Conservation (phyloP, 163 green algal species). For the Scenedesmus sp. region DNA sequence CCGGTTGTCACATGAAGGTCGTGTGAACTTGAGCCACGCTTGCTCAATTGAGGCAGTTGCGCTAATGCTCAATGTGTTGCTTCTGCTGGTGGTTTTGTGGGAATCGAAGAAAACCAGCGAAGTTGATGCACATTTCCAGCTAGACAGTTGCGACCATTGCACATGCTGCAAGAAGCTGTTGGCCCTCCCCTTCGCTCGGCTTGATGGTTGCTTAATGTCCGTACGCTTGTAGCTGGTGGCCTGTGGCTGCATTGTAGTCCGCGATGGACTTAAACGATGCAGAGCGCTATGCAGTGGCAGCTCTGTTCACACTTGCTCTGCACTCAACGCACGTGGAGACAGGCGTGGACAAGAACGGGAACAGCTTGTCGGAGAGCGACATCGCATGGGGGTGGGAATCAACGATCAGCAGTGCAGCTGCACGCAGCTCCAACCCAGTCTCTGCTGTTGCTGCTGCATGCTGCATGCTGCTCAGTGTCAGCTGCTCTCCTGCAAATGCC, state of each 20-base stretch:
- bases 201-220: background rate
- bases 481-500: background rate
- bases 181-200: background rate
- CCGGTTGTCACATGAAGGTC: background rate
- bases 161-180: background rate
- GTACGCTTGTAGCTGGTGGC: background rate
- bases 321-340: constrained; percentile 75
- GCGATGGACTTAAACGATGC: constrained; percentile 58
- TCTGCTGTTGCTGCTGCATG: background rate
- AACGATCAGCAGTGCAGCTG: background rate
- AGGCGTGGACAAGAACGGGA: constrained; percentile 58
- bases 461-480: background rate
- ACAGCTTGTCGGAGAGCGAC: constrained; percentile 13
- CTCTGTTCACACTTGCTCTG: constrained; percentile 85
- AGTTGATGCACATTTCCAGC: background rate
- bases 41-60: background rate
- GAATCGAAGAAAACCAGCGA: no score
- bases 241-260: background rate
- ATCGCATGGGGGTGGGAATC: constrained; percentile 27
- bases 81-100: no score
- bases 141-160: background rate
- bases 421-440: background rate
- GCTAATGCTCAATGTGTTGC: background rate
- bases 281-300: constrained; percentile 77
- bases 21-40: background rate